Conservation (phyloP, 352 stramenopile species). For the Elongisporangium senticosum region DNA sequence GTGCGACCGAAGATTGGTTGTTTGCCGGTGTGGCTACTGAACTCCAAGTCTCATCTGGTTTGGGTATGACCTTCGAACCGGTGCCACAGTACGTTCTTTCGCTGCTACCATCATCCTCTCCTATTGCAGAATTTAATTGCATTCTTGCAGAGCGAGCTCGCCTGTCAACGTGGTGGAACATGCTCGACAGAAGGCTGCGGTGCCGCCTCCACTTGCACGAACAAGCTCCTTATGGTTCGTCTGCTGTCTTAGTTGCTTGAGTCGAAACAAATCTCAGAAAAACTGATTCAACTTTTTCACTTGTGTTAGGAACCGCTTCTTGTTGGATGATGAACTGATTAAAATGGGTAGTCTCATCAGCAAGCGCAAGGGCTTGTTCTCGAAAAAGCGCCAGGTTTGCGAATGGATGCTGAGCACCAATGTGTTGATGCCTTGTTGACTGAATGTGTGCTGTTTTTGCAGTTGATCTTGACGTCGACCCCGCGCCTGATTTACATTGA, state of each 20-base stretch:
- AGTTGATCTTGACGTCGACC: conserved; percentile 82
- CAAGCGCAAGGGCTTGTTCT: conserved; percentile 87
- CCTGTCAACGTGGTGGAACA: conserved; percentile 76
- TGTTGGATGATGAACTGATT: conserved; percentile 85
- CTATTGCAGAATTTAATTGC: background rate
- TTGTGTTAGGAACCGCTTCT: conserved; percentile 58
- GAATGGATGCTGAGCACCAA: background rate
- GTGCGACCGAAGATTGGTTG: conserved; percentile 83
- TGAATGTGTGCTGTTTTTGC: background rate
- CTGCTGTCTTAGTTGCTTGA: background rate
- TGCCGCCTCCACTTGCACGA: conserved; percentile 54
- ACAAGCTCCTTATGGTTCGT: conserved; percentile 71
- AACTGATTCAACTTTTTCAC: background rate
- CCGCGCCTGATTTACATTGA: conserved; percentile 89
- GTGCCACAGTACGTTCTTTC: conserved; percentile 42
- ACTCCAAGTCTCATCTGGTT: conserved; percentile 78
- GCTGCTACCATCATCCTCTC: background rate
- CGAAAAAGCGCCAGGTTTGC: conserved; percentile 73
- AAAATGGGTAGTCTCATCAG: conserved; percentile 82
- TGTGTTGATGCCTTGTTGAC: background rate
- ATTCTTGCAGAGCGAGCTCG: conserved; percentile 12
- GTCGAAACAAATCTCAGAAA: conserved; percentile 1
- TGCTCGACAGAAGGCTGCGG: conserved; percentile 63
- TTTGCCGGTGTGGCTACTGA: conserved; percentile 85
- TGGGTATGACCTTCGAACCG: conserved; percentile 66